Percentiles rank a stretch among this genome's conserved stretches.
phyloP scores from a whole-genome alignment of 1,284 basidiomycete genomes.

The Boletellus deceptivus region DNA sequence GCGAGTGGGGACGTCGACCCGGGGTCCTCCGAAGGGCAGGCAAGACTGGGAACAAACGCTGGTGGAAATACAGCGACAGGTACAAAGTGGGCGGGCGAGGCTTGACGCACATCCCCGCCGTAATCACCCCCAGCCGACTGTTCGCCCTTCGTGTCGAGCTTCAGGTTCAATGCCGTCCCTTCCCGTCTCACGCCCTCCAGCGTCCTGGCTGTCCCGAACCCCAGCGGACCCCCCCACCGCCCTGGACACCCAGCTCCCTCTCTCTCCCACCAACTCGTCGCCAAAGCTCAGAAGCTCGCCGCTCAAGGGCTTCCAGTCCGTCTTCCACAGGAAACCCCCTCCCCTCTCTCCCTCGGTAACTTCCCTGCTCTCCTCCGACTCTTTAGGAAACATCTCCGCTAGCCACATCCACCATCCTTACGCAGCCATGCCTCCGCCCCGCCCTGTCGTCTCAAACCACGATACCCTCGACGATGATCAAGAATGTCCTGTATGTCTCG shows the following conservation, averaged over 20 bases:
- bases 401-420: slow-evolving; percentile 38
- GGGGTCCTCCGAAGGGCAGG: too few relatives aligned
- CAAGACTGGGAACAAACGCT: too few relatives aligned
- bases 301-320: slow-evolving; percentile 36
- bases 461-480: slow-evolving; percentile 71
- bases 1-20: too few relatives aligned
- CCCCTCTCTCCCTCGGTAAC: slow-evolving; percentile 32
- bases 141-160: neutral
- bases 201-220: slow-evolving; percentile 22
- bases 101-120: neutral
- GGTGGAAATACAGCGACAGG: neutral
- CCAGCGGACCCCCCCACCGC: slow-evolving; percentile 20
- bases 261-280: slow-evolving; percentile 34
- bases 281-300: slow-evolving; percentile 32
- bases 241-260: slow-evolving; percentile 32
- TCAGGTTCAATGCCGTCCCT: slow-evolving; percentile 20
- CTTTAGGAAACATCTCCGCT: slow-evolving; percentile 18
- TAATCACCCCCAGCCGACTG: neutral
- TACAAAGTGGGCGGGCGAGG: neutral
- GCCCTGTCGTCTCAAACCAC: slow-evolving; percentile 66
- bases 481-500: slow-evolving; percentile 89
- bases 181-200: slow-evolving; percentile 10
- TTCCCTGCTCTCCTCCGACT: slow-evolving; percentile 39
- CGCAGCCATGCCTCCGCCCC: slow-evolving; percentile 54
- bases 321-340: slow-evolving; percentile 35